These are phyloP conservation scores for Nicotiana tabacum DNA, from an alignment of 257 asterid genomes.

Conservation along the genomic window DNA sequence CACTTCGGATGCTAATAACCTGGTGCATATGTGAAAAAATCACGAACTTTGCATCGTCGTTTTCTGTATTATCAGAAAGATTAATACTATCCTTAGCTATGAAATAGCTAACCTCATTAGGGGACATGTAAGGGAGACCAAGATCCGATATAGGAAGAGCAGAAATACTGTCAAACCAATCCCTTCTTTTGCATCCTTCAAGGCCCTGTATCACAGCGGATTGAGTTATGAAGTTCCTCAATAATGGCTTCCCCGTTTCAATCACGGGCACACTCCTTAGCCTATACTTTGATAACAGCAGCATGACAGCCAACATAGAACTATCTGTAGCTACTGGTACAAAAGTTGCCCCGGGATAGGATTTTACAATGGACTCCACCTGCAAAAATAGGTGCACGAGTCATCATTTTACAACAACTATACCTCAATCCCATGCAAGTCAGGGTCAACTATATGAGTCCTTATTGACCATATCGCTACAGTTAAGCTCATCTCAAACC, in stretches of 20 bases:
- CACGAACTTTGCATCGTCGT: background rate
- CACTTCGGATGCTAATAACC: slow-evolving; percentile 51
- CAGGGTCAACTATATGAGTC: no score
- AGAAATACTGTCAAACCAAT: slow-evolving; percentile 68
- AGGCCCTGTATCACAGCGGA: slow-evolving; percentile 75
- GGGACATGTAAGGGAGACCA: slow-evolving; percentile 83
- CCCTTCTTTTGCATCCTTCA: slow-evolving; percentile 60
- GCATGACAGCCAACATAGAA: slow-evolving; percentile 53
- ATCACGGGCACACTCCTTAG: slow-evolving; percentile 73
- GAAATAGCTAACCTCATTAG: slow-evolving; percentile 39
- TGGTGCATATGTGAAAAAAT: slow-evolving; percentile 6
- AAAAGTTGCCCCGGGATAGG: slow-evolving; percentile 73
- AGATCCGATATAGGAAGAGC: slow-evolving; percentile 44
- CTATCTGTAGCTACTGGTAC: slow-evolving; percentile 64
- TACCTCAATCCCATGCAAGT: no score
- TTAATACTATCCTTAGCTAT: background rate
- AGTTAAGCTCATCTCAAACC: no score
- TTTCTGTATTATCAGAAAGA: no score
- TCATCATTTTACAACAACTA: background rate
- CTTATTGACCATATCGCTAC: no score
- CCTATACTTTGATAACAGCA: slow-evolving; percentile 75
- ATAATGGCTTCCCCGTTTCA: slow-evolving; percentile 42
- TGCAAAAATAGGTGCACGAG: slow-evolving; percentile 7
- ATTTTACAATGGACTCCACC: slow-evolving; percentile 68
- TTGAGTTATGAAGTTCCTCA: slow-evolving; percentile 73